These are phyloP conservation scores for Plenodomus lindquistii DNA, from an alignment of 2,329 filamentous ascomycete species.

Conservation along the genomic window DNA sequence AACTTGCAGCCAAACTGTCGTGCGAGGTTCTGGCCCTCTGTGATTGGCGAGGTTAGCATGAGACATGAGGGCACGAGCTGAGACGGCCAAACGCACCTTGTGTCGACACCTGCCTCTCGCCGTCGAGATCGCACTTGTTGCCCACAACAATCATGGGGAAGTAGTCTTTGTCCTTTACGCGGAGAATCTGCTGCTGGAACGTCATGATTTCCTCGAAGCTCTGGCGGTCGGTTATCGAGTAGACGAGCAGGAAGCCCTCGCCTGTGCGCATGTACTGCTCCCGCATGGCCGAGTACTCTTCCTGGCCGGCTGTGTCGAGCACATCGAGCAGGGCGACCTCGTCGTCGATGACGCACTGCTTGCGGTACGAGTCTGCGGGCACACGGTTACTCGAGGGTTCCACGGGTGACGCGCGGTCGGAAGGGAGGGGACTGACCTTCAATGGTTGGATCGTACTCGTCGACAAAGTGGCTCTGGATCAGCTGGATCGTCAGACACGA, in stretches of 20 bases:
- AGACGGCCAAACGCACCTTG: constrained; percentile 68
- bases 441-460: constrained; percentile 99
- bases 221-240: constrained; percentile 96
- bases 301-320: constrained; percentile 95
- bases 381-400: constrained; percentile 11
- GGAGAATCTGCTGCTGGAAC: constrained; percentile 97
- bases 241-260: constrained; percentile 95
- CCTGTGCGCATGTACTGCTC: constrained; percentile 99
- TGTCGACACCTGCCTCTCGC: constrained; percentile 86
- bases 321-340: constrained; percentile 97
- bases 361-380: constrained; percentile 90
- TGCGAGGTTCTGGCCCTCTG: constrained; percentile 89
- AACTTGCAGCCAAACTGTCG: constrained; percentile 94
- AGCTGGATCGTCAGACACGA: constrained; percentile 96
- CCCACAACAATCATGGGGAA: constrained; percentile 99
- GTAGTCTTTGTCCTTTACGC: constrained; percentile 99
- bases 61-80: no score
- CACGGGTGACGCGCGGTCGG: constrained; percentile 1
- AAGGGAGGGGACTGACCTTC: constrained; percentile 68
- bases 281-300: constrained; percentile 99
- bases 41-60: constrained; percentile 21
- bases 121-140: constrained; percentile 98
- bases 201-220: constrained; percentile 98
- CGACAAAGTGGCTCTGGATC: constrained; percentile 87
- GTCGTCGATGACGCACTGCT: constrained; percentile 98